Evolutionary conservation across 805 yeast species (phyloP), one percentile per base, ranked within the genome.

Genomic region (Saccharomycopsis javanensis): DNA sequence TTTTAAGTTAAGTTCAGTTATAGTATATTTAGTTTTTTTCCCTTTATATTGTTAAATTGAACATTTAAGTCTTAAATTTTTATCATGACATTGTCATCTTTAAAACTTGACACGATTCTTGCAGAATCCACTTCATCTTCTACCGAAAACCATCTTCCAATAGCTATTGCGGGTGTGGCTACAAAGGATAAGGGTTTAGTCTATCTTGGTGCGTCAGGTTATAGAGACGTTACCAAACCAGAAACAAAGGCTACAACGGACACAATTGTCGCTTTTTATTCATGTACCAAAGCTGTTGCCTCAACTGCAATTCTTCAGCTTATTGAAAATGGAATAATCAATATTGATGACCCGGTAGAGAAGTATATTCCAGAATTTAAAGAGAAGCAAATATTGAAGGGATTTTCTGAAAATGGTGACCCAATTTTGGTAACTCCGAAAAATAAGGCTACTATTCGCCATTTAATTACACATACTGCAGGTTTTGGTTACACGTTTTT

Each of bases 391-490:
- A 57, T 68, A 1, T 51, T 67, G 25, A 52, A 62, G 15, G 68
- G 64, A 4, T 56, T 63, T 50, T 66, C 65, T 23, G 66, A 60
- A 7, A 56, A 58, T 7, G 68, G 62, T 1, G 61, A 65, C 35
- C 64, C 63, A 28, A 61, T 59, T 20, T 57, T 65, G 27, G 65
- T 57, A 18, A 54, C 58, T 1, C 62, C 68, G 27, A 67, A 63
- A 34, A 62, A 51, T 15, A 61, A 65, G 34, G 65, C 69, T 45
- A 69, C 74, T 37, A 60, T 69, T 20, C 60, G 66, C 45, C 65
- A 66, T 59, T 63, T 72, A 57, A 55, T 72, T 16, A 68, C 71
- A n/a, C 75, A 71, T 55, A 71, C 75, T 3, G 66, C 73, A 15
- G 75, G 75, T 15, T 68, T 71, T 27, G 65, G 67, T 11, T 71